Conservation (phyloP, 352 stramenopile species). For the Aphanomyces cochlioides region DNA sequence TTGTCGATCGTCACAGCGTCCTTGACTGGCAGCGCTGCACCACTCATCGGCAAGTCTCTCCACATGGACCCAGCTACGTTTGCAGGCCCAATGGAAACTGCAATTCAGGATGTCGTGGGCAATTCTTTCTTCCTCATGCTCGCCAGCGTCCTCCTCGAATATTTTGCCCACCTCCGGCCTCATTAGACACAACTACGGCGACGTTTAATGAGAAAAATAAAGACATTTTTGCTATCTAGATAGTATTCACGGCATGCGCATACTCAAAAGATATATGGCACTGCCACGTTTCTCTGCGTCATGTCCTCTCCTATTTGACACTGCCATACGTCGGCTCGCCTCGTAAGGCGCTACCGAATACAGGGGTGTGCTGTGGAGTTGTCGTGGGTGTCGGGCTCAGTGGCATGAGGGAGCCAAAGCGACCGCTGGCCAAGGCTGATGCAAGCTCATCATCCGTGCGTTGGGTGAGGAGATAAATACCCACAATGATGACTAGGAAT, state of each 20-base stretch:
- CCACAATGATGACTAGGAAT: constrained; percentile 68
- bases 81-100: constrained; percentile 24
- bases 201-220: too few relatives aligned
- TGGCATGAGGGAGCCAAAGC: constrained; percentile 79
- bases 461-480: constrained; percentile 80
- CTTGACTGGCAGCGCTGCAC: constrained; percentile 16
- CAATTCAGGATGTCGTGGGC: constrained; percentile 24
- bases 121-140: constrained; percentile 26
- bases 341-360: too few relatives aligned
- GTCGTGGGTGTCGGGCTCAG: constrained; percentile 52
- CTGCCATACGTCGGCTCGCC: too few relatives aligned
- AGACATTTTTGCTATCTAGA: too few relatives aligned
- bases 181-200: too few relatives aligned
- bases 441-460: constrained; percentile 51
- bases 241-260: too few relatives aligned
- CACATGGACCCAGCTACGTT: constrained; percentile 18
- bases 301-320: too few relatives aligned
- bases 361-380: background rate
- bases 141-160: background rate
- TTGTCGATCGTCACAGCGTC: constrained; percentile 16
- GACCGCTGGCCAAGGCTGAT: constrained; percentile 54
- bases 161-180: background rate
- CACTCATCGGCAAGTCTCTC: constrained; percentile 18
- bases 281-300: too few relatives aligned
- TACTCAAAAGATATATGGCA: too few relatives aligned